Evolutionary conservation across 805 yeast species (phyloP), one percentile per base, ranked within the genome.

Genomic region (Kluyveromyces siamensis): DNA sequence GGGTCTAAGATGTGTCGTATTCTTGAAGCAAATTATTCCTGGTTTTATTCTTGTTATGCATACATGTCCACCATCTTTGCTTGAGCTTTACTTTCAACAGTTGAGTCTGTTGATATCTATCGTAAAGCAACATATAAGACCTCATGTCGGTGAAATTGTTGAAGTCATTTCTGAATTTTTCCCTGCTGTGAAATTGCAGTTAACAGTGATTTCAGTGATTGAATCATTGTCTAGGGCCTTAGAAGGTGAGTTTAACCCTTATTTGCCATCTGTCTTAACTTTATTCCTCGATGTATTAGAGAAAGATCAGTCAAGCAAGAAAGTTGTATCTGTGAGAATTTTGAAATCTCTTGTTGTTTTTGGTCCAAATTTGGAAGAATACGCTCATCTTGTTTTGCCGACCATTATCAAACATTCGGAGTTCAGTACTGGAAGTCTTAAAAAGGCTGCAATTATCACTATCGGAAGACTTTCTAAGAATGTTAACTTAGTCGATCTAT

Each of bases 61-160:
- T 47, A 73, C 82, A 1, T 86, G 91, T 59, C 84, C 90, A 2
- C 81, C 82, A 1, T 77, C 86, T 0, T 79, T 87, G 79, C 71
- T 87, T 16, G 96, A 88, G 56, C 84, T 90, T 49, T 86, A 90
- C 59, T 89, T 93, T 67, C 88, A 89, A 60, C 97, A 91, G 58
- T 70, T 93, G 50, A 83, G 93, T 11, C 83, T 83, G 1, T 71
- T 93, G 53, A 82, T 90, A 6, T 69, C 78, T 18, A 87, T 89
- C 54, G 96, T 90, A 30, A 87, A 86, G 54, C 91, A 88, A 59
- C 96, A 93, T 60, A 86, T 93, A 17, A 72, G 97, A 45, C 91
- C 95, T 1, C 85, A 80, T 58, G 73, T 93, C 42, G 75, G 79
- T 2, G 86, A 84, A 37, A 81, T 95, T 8, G 87, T 89, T 58